Evolutionary conservation across 805 yeast species (phyloP).

Genomic region (Pichia eremophila): DNA sequence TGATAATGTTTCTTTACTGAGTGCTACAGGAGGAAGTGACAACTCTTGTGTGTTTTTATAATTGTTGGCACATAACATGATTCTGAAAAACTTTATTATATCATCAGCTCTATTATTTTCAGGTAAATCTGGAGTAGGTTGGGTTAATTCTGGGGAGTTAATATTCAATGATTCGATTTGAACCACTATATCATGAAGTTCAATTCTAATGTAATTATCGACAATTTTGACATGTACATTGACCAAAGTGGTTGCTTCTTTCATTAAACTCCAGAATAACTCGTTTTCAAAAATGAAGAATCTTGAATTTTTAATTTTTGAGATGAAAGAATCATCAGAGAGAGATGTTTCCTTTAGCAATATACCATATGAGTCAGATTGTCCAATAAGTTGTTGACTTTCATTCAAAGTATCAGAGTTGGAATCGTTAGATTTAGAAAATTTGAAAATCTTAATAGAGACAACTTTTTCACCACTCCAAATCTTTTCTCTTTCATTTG

Average conservation of each 20-base stretch:
- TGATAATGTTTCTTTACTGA: slow-evolving; percentile 23
- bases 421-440: background rate
- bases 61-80: slow-evolving; percentile 55
- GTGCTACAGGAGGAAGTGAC: slow-evolving; percentile 37
- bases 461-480: slow-evolving; percentile 36
- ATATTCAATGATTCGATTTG: slow-evolving; percentile 43
- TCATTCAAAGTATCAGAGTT: slow-evolving; percentile 4
- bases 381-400: slow-evolving; percentile 5
- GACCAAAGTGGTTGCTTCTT: slow-evolving; percentile 64
- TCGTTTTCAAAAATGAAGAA: slow-evolving; percentile 82
- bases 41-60: slow-evolving; percentile 34
- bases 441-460: slow-evolving; percentile 41
- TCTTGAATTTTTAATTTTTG: slow-evolving; percentile 59
- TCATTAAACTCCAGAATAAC: slow-evolving; percentile 63
- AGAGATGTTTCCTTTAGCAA: background rate
- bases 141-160: background rate
- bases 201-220: slow-evolving; percentile 54
- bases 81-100: slow-evolving; percentile 42
- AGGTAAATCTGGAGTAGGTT: slow-evolving; percentile 10
- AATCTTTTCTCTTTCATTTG: slow-evolving; percentile 28
- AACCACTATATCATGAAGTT: slow-evolving; percentile 53
- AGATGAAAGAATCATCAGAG: slow-evolving; percentile 27
- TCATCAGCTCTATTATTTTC: slow-evolving; percentile 40
- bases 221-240: slow-evolving; percentile 62
- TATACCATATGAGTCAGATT: slow-evolving; percentile 6